Evolutionary conservation across 129 eudicot genomes (phyloP).

Genomic region (Erigeron canadensis): DNA sequence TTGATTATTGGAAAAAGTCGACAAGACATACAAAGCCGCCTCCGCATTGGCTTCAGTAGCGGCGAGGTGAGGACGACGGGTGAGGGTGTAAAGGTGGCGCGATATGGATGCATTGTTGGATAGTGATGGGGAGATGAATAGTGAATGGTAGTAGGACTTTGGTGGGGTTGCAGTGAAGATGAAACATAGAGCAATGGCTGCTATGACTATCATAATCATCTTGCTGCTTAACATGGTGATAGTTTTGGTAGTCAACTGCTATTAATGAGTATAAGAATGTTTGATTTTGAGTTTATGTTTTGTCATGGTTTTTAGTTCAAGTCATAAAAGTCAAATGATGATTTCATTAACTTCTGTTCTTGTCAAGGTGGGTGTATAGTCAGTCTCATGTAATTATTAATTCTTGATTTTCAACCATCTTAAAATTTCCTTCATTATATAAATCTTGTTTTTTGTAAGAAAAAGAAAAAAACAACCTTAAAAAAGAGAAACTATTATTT

Average conservation of each 20-base stretch:
- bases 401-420: too few species aligned
- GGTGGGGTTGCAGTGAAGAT: conserved; percentile 33
- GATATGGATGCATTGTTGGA: conserved; percentile 58
- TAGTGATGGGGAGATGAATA: conserved; percentile 46
- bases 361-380: too few species aligned
- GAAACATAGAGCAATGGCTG: conserved; percentile 41
- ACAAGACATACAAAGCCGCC: conserved; percentile 63
- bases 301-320: too few species aligned
- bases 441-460: too few species aligned
- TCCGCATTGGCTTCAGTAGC: conserved; percentile 72
- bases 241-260: not conserved
- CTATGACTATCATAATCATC: not conserved
- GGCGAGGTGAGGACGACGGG: conserved; percentile 76
- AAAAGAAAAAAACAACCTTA: too few species aligned
- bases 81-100: conserved; percentile 67
- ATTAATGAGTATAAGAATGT: too few species aligned
- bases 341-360: too few species aligned
- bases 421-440: too few species aligned
- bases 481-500: too few species aligned
- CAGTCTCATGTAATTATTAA: too few species aligned
- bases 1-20: conserved; percentile 54
- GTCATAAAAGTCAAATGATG: too few species aligned
- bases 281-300: too few species aligned
- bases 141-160: conserved; percentile 49
- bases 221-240: conserved; percentile 30